A percentile compares a stretch with the other conserved stretches of the same genome.
Conservation (phyloP, 2,329 filamentous ascomycete species). For the Hyphodiscus sp. region DNA sequence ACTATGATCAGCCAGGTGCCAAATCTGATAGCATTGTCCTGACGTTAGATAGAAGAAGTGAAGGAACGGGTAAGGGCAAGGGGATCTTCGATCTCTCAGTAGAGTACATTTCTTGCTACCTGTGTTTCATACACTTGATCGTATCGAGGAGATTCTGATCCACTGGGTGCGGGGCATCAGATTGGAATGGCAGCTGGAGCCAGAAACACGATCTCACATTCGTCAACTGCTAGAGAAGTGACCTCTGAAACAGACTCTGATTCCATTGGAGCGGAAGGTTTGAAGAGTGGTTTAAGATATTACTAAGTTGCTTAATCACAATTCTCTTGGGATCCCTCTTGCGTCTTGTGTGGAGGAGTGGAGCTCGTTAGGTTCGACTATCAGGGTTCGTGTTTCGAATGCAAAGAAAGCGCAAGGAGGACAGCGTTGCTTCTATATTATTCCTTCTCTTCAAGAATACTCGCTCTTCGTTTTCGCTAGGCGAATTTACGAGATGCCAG, state of each 20-base stretch:
- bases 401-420: neutral
- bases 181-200: neutral
- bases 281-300: too few species aligned
- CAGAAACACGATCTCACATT: neutral
- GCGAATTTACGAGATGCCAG: too few species aligned
- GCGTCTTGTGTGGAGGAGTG: neutral
- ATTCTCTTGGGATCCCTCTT: too few species aligned
- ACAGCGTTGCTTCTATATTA: neutral
- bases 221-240: too few species aligned
- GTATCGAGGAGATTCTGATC: too few species aligned
- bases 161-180: neutral
- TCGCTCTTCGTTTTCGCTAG: neutral
- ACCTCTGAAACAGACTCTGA: too few species aligned
- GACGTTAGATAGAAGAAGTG: neutral
- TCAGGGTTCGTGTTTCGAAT: neutral
- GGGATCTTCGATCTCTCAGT: neutral
- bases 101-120: neutral
- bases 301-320: too few species aligned
- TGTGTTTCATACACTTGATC: neutral
- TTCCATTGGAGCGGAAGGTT: too few species aligned
- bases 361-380: neutral
- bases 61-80: neutral
- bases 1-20: too few species aligned
- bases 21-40: too few species aligned
- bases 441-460: neutral